Percentiles rank a stretch among this genome's conserved stretches.
These are phyloP conservation scores for Penicillium subrubescens DNA, from an alignment of 495 filamentous ascomycete genomes.

Conservation along the genomic window DNA sequence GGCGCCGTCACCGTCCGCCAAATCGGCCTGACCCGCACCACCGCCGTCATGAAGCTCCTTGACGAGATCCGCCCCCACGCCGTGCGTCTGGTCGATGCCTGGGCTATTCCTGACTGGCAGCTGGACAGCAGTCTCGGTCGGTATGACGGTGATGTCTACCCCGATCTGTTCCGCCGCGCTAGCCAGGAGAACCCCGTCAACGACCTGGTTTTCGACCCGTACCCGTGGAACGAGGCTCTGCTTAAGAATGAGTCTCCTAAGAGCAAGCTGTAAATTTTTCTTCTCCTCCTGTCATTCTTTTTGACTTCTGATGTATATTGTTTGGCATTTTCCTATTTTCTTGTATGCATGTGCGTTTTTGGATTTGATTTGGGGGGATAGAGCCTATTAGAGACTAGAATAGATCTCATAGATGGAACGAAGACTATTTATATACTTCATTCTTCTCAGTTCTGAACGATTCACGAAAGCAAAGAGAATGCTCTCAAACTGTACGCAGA, in stretches of 20 bases:
- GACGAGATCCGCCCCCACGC: conserved; percentile 70
- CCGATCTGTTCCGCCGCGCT: conserved; percentile 67
- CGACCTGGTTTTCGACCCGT: conserved; percentile 65
- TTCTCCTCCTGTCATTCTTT: background rate
- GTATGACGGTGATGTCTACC: conserved; percentile 68
- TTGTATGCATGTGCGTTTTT: conserved; percentile 9
- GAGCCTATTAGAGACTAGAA: conserved; percentile 2
- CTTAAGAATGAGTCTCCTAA: conserved; percentile 52
- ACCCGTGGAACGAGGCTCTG: conserved; percentile 60
- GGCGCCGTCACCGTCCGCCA: conserved; percentile 64
- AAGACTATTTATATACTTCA: background rate
- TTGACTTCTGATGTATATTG: conserved; percentile 15
- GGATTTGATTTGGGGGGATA: conserved; percentile 12
- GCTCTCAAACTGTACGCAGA: no score
- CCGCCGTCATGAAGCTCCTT: conserved; percentile 63
- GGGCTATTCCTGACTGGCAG: conserved; percentile 71
- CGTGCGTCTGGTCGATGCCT: conserved; percentile 64
- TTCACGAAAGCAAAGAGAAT: no score
- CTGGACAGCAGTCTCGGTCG: conserved; percentile 65
- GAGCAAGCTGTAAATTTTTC: conserved; percentile 41
- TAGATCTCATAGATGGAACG: conserved; percentile 3
- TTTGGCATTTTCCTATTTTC: background rate
- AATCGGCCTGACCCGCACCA: conserved; percentile 61
- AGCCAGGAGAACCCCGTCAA: conserved; percentile 70
- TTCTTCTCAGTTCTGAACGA: no score